A percentile compares a stretch with the other conserved stretches of the same genome.
These are phyloP conservation scores for Medicago lupulina DNA, from an alignment of 306 rosid species.

Conservation along the genomic window DNA sequence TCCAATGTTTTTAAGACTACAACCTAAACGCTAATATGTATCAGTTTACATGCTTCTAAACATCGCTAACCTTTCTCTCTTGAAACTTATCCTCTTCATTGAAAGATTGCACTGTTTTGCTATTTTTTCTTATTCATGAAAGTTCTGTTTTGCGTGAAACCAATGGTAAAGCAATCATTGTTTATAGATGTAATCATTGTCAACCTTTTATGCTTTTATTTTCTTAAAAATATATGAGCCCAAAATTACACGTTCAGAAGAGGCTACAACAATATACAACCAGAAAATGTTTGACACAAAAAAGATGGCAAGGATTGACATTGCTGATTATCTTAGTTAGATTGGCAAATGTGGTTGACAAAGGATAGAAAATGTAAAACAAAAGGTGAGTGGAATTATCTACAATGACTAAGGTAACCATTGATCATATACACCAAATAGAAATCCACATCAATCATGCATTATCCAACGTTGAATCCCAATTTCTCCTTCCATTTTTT, in stretches of 20 bases:
- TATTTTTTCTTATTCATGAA: background rate
- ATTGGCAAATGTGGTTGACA: background rate
- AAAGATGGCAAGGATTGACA: background rate
- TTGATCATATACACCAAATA: slow-evolving; percentile 10
- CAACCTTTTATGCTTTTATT: slow-evolving; percentile 2
- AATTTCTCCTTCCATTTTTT: slow-evolving; percentile 16
- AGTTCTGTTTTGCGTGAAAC: background rate
- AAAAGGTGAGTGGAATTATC: slow-evolving; percentile 19
- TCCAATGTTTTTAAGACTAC: too few relatives aligned
- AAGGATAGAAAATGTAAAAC: background rate
- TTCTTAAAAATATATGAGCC: background rate
- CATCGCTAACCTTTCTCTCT: background rate
- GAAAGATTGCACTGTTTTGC: background rate
- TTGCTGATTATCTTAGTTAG: background rate
- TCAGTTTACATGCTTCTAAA: too few relatives aligned
- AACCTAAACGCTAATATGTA: too few relatives aligned
- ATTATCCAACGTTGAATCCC: slow-evolving; percentile 8
- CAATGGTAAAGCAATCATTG: background rate
- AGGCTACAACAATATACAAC: slow-evolving; percentile 34
- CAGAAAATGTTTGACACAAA: background rate
- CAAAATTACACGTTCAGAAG: slow-evolving; percentile 6
- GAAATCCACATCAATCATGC: slow-evolving; percentile 14
- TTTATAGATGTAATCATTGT: background rate
- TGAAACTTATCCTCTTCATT: background rate
- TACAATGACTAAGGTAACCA: slow-evolving; percentile 1